A percentile compares a stretch with the other conserved stretches of the same genome.
These are phyloP conservation scores for Umbelopsis sp. DNA, from an alignment of 192 early-diverging fungal genomes.

Conservation along the genomic window DNA sequence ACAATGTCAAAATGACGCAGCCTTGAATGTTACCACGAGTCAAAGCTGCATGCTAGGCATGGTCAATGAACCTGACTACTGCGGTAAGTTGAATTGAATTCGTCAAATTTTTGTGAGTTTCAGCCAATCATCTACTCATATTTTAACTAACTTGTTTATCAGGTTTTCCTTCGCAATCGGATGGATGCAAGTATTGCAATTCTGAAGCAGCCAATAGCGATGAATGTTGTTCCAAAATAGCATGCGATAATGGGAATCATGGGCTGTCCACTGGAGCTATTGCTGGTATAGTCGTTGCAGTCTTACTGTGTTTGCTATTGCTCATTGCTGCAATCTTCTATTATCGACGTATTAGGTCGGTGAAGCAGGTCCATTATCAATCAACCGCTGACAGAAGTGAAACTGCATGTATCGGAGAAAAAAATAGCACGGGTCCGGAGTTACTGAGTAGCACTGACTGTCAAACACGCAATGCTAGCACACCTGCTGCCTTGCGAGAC, in stretches of 20 bases:
- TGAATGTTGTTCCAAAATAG: constrained; percentile 15
- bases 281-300: constrained; percentile 24
- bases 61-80: constrained; percentile 31
- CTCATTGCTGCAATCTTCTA: neutral
- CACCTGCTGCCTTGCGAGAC: neutral
- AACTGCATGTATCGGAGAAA: constrained; percentile 9
- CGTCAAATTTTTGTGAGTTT: neutral
- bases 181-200: constrained; percentile 2
- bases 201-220: constrained; percentile 14
- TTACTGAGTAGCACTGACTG: neutral
- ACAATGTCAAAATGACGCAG: constrained; percentile 18
- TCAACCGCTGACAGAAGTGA: neutral
- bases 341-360: neutral
- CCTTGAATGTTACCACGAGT: constrained; percentile 18
- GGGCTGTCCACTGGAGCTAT: constrained; percentile 15
- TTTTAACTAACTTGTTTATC: neutral
- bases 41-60: constrained; percentile 25
- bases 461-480: neutral
- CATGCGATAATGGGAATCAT: neutral
- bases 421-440: neutral
- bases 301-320: neutral
- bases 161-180: constrained; percentile 4
- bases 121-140: neutral
- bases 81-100: constrained; percentile 15
- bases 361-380: neutral